Conservation (phyloP, 257 asterid species). For the Solanum appendiculatum region DNA sequence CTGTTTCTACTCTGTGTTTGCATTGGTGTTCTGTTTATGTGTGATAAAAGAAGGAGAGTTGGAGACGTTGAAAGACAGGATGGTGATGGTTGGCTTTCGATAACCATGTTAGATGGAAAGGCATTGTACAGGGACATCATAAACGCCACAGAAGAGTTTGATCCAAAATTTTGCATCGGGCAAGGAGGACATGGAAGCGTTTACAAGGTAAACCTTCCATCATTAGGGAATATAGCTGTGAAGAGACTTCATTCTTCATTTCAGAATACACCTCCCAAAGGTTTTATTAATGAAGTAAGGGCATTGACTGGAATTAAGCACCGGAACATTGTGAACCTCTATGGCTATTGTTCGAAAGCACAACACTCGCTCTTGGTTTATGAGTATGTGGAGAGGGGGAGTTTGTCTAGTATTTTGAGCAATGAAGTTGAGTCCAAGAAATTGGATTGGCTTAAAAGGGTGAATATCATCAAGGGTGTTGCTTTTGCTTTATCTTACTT, state of each 20-base stretch:
- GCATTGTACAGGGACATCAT: not conserved
- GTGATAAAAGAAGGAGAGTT: not conserved
- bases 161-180: not conserved
- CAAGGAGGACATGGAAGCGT: not conserved
- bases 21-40: not conserved
- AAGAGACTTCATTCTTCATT: not conserved
- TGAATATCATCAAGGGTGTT: not conserved
- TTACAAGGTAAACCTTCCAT: not conserved
- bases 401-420: not conserved
- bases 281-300: not conserved
- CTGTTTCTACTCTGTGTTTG: not conserved
- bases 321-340: not conserved
- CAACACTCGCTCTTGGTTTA: not conserved
- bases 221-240: not conserved
- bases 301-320: not conserved
- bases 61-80: not conserved
- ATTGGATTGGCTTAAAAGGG: not conserved
- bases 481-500: not conserved
- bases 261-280: not conserved
- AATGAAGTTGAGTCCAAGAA: not conserved
- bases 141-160: not conserved
- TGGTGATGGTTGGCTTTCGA: not conserved
- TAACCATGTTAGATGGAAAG: not conserved
- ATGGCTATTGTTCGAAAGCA: not conserved
- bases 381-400: not conserved